Evolutionary conservation across 2,329 filamentous ascomycete species (phyloP), one percentile per base, ranked within the genome.

Genomic region (Amphichorda felina): DNA sequence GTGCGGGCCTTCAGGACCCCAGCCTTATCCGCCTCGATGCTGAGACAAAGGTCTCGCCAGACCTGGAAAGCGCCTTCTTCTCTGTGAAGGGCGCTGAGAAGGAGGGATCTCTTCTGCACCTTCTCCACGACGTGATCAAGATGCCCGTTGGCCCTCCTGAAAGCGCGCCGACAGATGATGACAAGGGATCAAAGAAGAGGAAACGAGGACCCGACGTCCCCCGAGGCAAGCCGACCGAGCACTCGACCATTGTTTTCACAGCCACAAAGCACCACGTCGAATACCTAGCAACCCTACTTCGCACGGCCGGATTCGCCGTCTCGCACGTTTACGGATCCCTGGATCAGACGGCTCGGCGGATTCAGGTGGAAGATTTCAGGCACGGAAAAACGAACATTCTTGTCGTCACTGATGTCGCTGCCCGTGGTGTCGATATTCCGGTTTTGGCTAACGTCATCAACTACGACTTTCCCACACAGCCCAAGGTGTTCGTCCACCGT

Each of bases 211-310:
- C 68, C 17, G 61, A 66, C 5, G 68, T 72, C 40, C 51, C 63
- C 9, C 59, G 68, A 3, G 68, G 69, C 25, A 84, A 82, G 37
- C 86, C 87, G 2, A 91, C 87, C 1, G 73, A 84, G 40, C 80
- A 94, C 54, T 95, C 91, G 0, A 98, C 93, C 0, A 95, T 98
- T 46, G 68, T 98, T 4, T 98, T 98, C 50, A 77, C 85, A 1
- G 84, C 89, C 2, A 96, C 91, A 0, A 96, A 98, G 53, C 91
- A 98, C 59, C 87, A 95, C 51, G 91, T 98, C 35, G 93, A 98
- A 49, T 98, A 96, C 51, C 62, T 98, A 4, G 76, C 83, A 27
- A 73, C 75, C 30, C 60, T 98, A n/a, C 68, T 98, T n/a, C 70
- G 72, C 18, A 65, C 80, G 35, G 77, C 82, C 13, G 89, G 88